phyloP scores from a whole-genome alignment of 2,329 filamentous ascomycete genomes.

The Alternaria ethzedia region DNA sequence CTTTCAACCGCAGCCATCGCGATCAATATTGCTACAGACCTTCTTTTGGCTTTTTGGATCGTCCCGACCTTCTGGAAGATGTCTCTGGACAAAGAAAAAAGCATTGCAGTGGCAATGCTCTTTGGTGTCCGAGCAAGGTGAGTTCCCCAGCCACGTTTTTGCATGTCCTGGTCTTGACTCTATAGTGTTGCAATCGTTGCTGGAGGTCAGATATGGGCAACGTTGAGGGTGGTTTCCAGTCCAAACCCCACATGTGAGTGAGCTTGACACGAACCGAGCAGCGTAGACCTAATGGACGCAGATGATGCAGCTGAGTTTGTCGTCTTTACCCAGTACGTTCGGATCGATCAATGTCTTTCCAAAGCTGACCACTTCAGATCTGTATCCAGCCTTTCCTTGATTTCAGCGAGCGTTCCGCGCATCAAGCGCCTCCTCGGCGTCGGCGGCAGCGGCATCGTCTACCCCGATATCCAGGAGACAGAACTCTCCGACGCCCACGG shows the following conservation, averaged over 20 bases:
- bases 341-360: not conserved
- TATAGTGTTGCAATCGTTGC: slow-evolving; percentile 17
- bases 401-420: slow-evolving; percentile 22
- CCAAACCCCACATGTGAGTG: slow-evolving; percentile 20
- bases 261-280: not conserved
- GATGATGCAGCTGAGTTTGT: slow-evolving; percentile 19
- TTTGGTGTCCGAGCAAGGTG: slow-evolving; percentile 25
- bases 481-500: slow-evolving; percentile 15
- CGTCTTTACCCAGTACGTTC: slow-evolving; percentile 22
- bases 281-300: slow-evolving; percentile 11
- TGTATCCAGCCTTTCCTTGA: slow-evolving; percentile 26
- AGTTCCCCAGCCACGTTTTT: not conserved
- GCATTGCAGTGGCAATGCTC: slow-evolving; percentile 12
- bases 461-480: slow-evolving; percentile 19
- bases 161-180: not conserved
- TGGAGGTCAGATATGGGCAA: slow-evolving; percentile 23
- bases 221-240: slow-evolving; percentile 3
- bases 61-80: slow-evolving; percentile 29
- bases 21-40: slow-evolving; percentile 30
- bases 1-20: slow-evolving; percentile 24
- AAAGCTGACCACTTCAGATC: slow-evolving; percentile 13
- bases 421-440: slow-evolving; percentile 23
- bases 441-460: slow-evolving; percentile 18
- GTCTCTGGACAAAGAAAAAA: slow-evolving; percentile 19
- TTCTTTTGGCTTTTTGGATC: slow-evolving; percentile 32